Evolutionary conservation across 2,329 filamentous ascomycete genomes (phyloP).

Genomic region (Talaromyces sp.): DNA sequence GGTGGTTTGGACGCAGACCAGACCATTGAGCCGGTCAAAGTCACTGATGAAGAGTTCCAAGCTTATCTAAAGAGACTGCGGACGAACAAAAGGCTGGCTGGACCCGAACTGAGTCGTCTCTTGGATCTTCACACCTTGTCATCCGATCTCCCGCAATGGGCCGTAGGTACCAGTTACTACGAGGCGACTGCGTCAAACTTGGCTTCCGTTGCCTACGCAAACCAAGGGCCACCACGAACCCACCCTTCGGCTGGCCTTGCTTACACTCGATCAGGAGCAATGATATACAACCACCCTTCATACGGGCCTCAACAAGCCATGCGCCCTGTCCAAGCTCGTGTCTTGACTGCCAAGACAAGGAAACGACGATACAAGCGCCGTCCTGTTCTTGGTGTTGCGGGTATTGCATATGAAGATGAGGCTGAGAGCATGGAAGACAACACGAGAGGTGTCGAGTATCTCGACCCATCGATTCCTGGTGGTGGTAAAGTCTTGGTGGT

Average conservation of each 20-base stretch:
- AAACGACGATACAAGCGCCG: constrained; percentile 32
- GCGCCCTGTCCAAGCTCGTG: constrained; percentile 55
- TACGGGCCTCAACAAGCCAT: constrained; percentile 56
- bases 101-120: constrained; percentile 52
- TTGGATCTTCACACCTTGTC: constrained; percentile 52
- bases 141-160: constrained; percentile 35
- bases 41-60: constrained; percentile 46
- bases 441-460: constrained; percentile 35
- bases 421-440: constrained; percentile 35
- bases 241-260: constrained; percentile 64
- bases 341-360: constrained; percentile 49
- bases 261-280: constrained; percentile 55
- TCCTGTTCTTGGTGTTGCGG: constrained; percentile 40
- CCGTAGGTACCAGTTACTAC: constrained; percentile 35
- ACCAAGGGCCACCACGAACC: constrained; percentile 54
- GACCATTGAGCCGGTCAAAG: constrained; percentile 25
- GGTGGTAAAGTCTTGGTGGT: constrained; percentile 54
- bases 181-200: constrained; percentile 33
- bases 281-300: constrained; percentile 58
- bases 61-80: constrained; percentile 46
- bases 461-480: constrained; percentile 46
- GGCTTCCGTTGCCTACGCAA: constrained; percentile 42
- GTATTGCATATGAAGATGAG: constrained; percentile 40
- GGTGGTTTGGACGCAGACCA: constrained; percentile 33
- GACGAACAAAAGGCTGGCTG: constrained; percentile 45